Base-by-base conservation (phyloP, 1,139 yeast species). In the Zygosaccharomyces sapae region DNA sequence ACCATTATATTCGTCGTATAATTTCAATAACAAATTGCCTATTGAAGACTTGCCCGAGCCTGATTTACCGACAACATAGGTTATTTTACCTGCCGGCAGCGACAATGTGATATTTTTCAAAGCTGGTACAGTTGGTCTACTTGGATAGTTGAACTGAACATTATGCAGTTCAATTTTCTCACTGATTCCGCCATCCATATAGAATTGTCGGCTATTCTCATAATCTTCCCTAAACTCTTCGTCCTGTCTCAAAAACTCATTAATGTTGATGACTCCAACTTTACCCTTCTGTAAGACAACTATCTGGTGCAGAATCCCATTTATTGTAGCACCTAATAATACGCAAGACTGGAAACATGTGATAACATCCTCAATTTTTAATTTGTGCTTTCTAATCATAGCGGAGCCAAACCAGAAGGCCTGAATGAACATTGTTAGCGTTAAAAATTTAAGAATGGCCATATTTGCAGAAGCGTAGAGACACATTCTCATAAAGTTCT, bases 41-140 rank as follows among this genome's bases (percentile, higher is more conserved):
- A 92, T 54, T 0, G 97, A 86, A 0, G 97, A 88, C 63, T 92
- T 92, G 0, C 98, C 98, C 0, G 92, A 81, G 0, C 98, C 98
- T 0, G 97, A 88, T 51, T 75, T 74, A 0, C 98, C 98, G 42
- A 92, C 76, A 1, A 92, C 65, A 57, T 79, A 90, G 2, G 82
- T 80, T 16, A 78, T 62, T 34, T 70, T 57, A 1, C 77, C 75
- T 0, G 77, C 65, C 4, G 70, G 66, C 29, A 90, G 68, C 1
- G 58, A 55, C 36, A 86, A 52, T 16, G 67, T 60, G 1, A 84
- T 69, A 41, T 74, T 55, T 0, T 73, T 63, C 16, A 90, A 63
- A 0, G 78, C 78, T 3, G 55, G 50, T 0, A 59, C 58, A 4
- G 72, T 70, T 0, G 72, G 70, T 53, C 90, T 73, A 1, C 79